These are phyloP conservation scores for Suhomyces bribrorum DNA, from an alignment of 1,139 yeast genomes.

Conservation along the genomic window DNA sequence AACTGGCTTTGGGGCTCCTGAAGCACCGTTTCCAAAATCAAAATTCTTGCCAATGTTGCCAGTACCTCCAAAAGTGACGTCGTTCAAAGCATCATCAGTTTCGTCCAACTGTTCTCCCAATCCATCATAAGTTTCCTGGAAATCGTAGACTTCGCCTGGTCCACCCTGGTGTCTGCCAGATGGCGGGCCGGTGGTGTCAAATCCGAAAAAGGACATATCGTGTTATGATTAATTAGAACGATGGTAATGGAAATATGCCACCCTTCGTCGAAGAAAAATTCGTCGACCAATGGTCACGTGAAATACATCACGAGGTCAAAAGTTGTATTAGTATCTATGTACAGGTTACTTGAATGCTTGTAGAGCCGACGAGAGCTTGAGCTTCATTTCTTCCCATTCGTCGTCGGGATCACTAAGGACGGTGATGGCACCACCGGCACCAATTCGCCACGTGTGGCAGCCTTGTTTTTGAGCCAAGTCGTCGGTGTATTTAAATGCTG, in stretches of 20 bases:
- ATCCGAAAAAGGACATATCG: slow-evolving; percentile 59
- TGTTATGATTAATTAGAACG: not conserved
- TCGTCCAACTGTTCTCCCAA: slow-evolving; percentile 68
- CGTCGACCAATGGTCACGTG: slow-evolving; percentile 10
- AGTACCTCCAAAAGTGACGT: slow-evolving; percentile 80
- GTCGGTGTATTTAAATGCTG: slow-evolving; percentile 65
- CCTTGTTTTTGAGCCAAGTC: slow-evolving; percentile 42
- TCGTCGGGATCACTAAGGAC: slow-evolving; percentile 76
- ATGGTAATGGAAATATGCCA: not conserved
- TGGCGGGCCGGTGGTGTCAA: slow-evolving; percentile 51
- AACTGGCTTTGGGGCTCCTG: slow-evolving; percentile 3
- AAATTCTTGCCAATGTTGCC: slow-evolving; percentile 67
- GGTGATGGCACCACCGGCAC: slow-evolving; percentile 99
- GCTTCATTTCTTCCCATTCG: slow-evolving; percentile 91
- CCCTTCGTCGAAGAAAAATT: slow-evolving; percentile 9
- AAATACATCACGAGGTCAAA: no score
- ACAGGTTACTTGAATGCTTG: slow-evolving; percentile 49
- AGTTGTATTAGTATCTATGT: not conserved
- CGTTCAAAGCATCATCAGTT: slow-evolving; percentile 79
- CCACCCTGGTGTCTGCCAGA: slow-evolving; percentile 11
- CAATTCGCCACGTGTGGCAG: slow-evolving; percentile 69
- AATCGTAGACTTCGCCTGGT: slow-evolving; percentile 52
- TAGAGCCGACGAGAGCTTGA: slow-evolving; percentile 77
- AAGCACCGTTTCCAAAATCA: slow-evolving; percentile 52
- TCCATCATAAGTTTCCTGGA: slow-evolving; percentile 84